Base-by-base conservation (phyloP, 2,329 filamentous ascomycete genomes). In the Pseudogymnoascus sp. region DNA sequence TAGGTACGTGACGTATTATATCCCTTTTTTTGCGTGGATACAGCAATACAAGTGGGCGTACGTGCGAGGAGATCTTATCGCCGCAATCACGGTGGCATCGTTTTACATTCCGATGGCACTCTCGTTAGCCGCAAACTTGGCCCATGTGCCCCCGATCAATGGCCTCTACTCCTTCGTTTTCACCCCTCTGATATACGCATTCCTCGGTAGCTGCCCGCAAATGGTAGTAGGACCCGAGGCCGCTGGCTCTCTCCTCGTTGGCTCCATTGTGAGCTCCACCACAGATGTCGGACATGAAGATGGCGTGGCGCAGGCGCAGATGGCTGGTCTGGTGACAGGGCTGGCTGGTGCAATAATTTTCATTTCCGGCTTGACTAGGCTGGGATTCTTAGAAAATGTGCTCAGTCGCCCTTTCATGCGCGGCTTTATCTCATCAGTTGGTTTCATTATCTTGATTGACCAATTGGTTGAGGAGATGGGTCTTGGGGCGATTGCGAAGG, bases 91-190 rank as follows among this genome's bases (percentile, higher is more conserved):
- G n/a, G 88, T 99, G 78, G 91, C 93, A n/a, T 96, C 92, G 25
- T 94, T 99, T 78, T 99, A 99, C 74, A 89, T 99, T 38, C 94
- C 94, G 60, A 97, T 99, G 92, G 89, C 92, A 0, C 83, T 99
- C 12, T 97, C 94, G 0, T 88, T 95, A 66, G 92, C 94, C 62
- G 86, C 91, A 41, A 97, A 97, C 72, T 85, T 99, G 42, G 92
- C 89, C 5, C 94, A 97, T 72, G 86, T 97, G 1, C 92, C 93
- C 7, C 89, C 94, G 0, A 92, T 97, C 70, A 93, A 96, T 71
- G 94, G 94, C 0, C 82, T 99, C 3, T 99, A 97, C 76, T 85
- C 90, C 14, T 97, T 97, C 73, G 90, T 95, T 65, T 91, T 97
- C 78, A 92, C 92, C 64, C 94, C 94, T 0, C 77, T 97, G 61